Evolutionary conservation across 2,329 filamentous ascomycete species (phyloP).

Genomic region (Fusarium papillatum): DNA sequence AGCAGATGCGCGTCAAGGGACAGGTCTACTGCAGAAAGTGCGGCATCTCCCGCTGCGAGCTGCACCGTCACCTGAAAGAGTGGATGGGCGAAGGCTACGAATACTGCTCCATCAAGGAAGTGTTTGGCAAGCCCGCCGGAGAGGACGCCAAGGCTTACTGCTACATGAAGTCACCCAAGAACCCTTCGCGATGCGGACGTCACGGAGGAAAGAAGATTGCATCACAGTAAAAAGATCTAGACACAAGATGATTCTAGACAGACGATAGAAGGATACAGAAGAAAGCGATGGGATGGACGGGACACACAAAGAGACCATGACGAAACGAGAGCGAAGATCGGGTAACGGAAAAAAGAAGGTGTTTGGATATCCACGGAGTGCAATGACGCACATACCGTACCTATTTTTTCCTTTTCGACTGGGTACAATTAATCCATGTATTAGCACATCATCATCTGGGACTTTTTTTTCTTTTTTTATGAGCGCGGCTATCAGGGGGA

Average conservation of each 20-base stretch:
- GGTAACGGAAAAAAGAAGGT: background rate
- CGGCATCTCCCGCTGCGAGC: slow-evolving; percentile 71
- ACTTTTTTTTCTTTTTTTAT: background rate
- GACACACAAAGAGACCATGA: slow-evolving; percentile 25
- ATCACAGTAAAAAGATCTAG: slow-evolving; percentile 17
- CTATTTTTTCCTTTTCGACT: background rate
- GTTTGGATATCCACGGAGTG: slow-evolving; percentile 1
- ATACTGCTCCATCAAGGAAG: slow-evolving; percentile 72
- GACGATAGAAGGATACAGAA: slow-evolving; percentile 11
- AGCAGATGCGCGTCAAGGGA: slow-evolving; percentile 65
- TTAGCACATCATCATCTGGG: background rate
- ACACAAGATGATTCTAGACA: slow-evolving; percentile 5
- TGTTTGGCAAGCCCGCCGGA: slow-evolving; percentile 65
- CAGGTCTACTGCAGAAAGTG: slow-evolving; percentile 75
- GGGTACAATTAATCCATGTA: background rate
- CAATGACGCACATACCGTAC: background rate
- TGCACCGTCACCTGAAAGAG: slow-evolving; percentile 71
- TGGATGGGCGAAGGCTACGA: slow-evolving; percentile 71
- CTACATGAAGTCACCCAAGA: slow-evolving; percentile 71
- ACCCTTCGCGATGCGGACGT: slow-evolving; percentile 69
- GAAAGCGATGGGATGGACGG: slow-evolving; percentile 11
- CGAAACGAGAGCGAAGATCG: slow-evolving; percentile 22
- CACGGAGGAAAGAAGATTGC: slow-evolving; percentile 55
- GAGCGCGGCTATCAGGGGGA: background rate
- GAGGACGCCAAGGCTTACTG: slow-evolving; percentile 65